These are phyloP conservation scores for Metroxylon sagu DNA, from an alignment of 176 grass and related monocot genomes.

Conservation along the genomic window DNA sequence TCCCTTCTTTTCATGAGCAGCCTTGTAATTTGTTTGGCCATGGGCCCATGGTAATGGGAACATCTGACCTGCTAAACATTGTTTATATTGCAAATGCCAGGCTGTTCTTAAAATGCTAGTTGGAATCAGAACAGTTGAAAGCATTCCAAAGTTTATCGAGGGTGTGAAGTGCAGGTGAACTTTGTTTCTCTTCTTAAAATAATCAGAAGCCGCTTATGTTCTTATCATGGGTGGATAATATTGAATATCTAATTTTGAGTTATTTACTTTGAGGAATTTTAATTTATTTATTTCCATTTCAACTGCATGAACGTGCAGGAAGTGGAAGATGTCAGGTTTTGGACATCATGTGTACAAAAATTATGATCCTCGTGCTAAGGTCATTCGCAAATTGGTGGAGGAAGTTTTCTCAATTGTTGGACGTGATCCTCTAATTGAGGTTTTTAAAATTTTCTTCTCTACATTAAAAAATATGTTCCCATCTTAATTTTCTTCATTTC, in stretches of 20 bases:
- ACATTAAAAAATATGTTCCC: too few species aligned
- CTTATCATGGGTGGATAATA: too few species aligned
- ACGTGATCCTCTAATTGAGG: conserved; percentile 90
- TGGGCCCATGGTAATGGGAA: too few species aligned
- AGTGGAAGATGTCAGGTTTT: conserved; percentile 93
- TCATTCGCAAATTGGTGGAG: conserved; percentile 82
- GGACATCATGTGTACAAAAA: conserved; percentile 97
- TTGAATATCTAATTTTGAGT: too few species aligned
- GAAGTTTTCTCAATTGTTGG: conserved; percentile 97
- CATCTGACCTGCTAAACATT: conserved; percentile 4
- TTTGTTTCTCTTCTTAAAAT: too few species aligned
- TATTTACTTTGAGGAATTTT: too few species aligned
- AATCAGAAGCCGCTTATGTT: too few species aligned
- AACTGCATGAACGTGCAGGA: conserved; percentile 25
- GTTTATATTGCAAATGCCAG: conserved; percentile 33
- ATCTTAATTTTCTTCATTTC: too few species aligned
- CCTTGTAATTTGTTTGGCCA: too few species aligned
- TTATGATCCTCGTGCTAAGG: conserved; percentile 96
- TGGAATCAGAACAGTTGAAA: conserved; percentile 82
- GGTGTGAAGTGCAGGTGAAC: conserved; percentile 94
- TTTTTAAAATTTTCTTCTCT: conserved; percentile 9
- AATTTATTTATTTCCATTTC: too few species aligned
- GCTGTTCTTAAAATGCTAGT: conserved; percentile 96
- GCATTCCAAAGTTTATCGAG: conserved; percentile 88
- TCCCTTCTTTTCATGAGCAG: too few species aligned